Evolutionary conservation across 2,329 filamentous ascomycete species (phyloP), one percentile per base, ranked within the genome.

Genomic region (Exophiala sp.): DNA sequence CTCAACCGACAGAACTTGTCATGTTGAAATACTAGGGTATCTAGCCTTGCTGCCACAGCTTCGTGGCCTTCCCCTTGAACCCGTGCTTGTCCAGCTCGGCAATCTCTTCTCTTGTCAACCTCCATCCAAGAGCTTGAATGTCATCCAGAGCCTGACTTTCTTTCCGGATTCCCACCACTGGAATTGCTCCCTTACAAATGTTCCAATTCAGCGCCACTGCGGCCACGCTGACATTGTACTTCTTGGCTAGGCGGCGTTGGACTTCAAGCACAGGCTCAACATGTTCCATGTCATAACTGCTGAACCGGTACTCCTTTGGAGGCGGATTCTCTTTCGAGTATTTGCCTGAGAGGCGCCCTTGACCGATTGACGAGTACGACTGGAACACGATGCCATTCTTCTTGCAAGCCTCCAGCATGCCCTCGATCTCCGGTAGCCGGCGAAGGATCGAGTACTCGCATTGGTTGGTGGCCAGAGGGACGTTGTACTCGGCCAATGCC

Each of bases 141-240:
- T 70, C 65, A 46, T 70, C 62, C 47, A 66, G 59, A 4, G 67
- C 69, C 61, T 73, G 70, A n/a, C 66, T 63, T 13, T 62, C 55
- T 38, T 68, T 70, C 38, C 70, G 65, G 2, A 72, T 62, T 0
- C 70, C 71, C 3, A 70, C 68, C 2, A 73, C 55, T 0, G 71
- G 72, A 4, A 72, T 60, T 6, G 68, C 67, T 0, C 71, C 71
- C 59, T 73, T 74, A 42, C 66, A 66, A 23, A 74, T 65, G 8
- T 67, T 67, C 55, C 68, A 73, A 52, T 74, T 74, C 24, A 74
- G 54, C 29, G 70, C 69, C 2, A 73, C 67, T 1, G 70, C 69
- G 21, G 67, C 63, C 13, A 66, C 55, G 14, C 56, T 57, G 11
- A 69, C 65, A 3, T 61, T 63, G 8, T 61, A 63, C 46, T 65